A percentile compares a stretch with the other conserved stretches of the same genome.
phyloP scores from a whole-genome alignment of 805 yeast species.

The Ogataea angusta region DNA sequence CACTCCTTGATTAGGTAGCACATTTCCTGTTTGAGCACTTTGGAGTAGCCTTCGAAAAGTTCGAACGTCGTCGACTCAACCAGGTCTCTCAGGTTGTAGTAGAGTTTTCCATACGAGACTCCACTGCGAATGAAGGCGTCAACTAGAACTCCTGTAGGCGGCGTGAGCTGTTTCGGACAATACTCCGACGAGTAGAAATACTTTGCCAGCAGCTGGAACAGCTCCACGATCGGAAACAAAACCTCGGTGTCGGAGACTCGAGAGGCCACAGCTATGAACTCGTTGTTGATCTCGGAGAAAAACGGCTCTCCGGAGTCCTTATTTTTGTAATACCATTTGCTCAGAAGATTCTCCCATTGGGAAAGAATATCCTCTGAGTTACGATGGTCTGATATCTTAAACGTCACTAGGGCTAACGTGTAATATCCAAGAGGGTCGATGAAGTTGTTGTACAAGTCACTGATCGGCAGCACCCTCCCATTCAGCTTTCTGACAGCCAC shows the following conservation, averaged over 20 bases:
- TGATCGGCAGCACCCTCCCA: conserved; percentile 62
- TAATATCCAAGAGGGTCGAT: conserved; percentile 87
- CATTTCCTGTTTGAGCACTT: conserved; percentile 51
- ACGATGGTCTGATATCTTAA: conserved; percentile 81
- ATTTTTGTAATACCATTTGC: conserved; percentile 41
- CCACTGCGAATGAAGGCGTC: conserved; percentile 65
- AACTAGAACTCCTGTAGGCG: conserved; percentile 49
- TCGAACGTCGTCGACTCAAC: conserved; percentile 59
- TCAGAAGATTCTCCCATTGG: conserved; percentile 76
- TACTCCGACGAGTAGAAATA: conserved; percentile 38
- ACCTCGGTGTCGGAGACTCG: conserved; percentile 65
- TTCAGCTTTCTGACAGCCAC: conserved; percentile 55
- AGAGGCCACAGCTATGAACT: conserved; percentile 49
- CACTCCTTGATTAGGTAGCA: conserved; percentile 59
- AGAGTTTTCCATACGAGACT: conserved; percentile 59
- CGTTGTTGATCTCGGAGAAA: conserved; percentile 36
- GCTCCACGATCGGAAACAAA: conserved; percentile 73
- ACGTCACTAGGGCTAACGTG: conserved; percentile 73
- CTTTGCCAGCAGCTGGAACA: conserved; percentile 63
- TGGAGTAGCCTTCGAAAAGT: conserved; percentile 43
- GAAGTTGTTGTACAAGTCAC: conserved; percentile 78
- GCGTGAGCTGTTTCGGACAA: conserved; percentile 9
- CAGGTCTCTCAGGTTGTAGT: conserved; percentile 59
- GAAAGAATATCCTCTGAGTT: conserved; percentile 77
- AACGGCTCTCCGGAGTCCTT: conserved; percentile 35